Percentiles rank a stretch among this genome's conserved stretches.
These are phyloP conservation scores for Aspergillus sclerotialis DNA, from an alignment of 2,329 filamentous ascomycete genomes.

Conservation along the genomic window DNA sequence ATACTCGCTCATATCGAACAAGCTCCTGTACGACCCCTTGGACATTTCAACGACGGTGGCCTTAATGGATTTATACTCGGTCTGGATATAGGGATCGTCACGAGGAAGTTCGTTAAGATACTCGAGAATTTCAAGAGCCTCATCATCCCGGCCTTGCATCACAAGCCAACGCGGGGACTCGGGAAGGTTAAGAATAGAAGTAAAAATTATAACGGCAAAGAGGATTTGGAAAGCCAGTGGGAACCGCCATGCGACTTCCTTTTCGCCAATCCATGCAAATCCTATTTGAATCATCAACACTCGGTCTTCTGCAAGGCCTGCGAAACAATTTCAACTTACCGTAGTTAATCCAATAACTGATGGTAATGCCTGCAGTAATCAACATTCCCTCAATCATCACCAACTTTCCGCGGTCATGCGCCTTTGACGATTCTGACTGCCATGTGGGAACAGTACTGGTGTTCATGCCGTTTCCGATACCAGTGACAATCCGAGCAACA, in stretches of 20 bases:
- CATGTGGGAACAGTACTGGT: constrained; percentile 47
- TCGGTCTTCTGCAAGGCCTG: not conserved
- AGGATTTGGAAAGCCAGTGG: constrained; percentile 53
- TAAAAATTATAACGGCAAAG: constrained; percentile 47
- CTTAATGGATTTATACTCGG: constrained; percentile 47
- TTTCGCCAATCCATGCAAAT: constrained; percentile 30
- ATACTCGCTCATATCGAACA: constrained; percentile 53
- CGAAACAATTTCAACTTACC: not conserved
- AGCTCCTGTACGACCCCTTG: constrained; percentile 47
- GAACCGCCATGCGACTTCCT: constrained; percentile 47
- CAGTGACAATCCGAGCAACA: constrained; percentile 45
- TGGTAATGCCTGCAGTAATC: constrained; percentile 45
- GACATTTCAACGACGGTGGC: constrained; percentile 46
- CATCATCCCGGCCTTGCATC: constrained; percentile 48
- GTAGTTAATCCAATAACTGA: constrained; percentile 46
- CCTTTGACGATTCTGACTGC: constrained; percentile 46
- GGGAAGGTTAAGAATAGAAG: constrained; percentile 44
- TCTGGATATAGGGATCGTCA: constrained; percentile 39
- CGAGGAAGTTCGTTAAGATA: constrained; percentile 42
- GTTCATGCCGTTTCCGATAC: constrained; percentile 43
- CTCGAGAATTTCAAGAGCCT: constrained; percentile 41
- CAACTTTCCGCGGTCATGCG: constrained; percentile 44
- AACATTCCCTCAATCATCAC: constrained; percentile 49
- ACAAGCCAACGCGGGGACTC: constrained; percentile 56
- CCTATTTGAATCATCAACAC: not conserved